A percentile compares a stretch with the other conserved stretches of the same genome.
These are phyloP conservation scores for Hymenoscyphus infarciens DNA, from an alignment of 2,329 filamentous ascomycete genomes.

Conservation along the genomic window DNA sequence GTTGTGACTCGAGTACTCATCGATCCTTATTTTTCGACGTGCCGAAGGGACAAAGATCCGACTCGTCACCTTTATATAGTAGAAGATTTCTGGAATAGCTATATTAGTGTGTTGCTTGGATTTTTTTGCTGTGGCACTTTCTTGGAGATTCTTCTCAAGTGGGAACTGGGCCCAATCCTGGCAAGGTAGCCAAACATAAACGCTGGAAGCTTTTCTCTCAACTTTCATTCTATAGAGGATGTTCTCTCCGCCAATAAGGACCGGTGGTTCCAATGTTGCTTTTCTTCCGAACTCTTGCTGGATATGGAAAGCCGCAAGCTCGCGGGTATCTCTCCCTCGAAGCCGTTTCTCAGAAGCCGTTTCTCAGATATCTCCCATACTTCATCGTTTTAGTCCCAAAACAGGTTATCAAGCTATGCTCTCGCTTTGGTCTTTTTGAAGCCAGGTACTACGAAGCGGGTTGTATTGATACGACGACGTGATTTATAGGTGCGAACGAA, in stretches of 20 bases:
- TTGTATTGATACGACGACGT: no score
- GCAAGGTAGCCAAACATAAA: conserved; percentile 17
- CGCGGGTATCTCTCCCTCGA: conserved; percentile 9
- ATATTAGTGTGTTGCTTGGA: conserved; percentile 18
- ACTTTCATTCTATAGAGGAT: conserved; percentile 18
- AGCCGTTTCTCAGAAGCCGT: conserved; percentile 17
- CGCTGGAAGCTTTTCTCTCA: conserved; percentile 17
- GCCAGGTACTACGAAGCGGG: no score
- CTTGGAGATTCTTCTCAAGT: conserved; percentile 19
- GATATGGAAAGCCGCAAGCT: conserved; percentile 15
- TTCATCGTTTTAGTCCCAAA: conserved; percentile 27
- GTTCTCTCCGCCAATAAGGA: not conserved
- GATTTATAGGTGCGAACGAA: no score
- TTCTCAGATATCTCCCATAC: conserved; percentile 19
- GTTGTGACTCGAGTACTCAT: conserved; percentile 26
- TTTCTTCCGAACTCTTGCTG: conserved; percentile 18
- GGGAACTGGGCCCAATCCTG: conserved; percentile 17
- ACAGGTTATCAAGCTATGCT: conserved; percentile 23
- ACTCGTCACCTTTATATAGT: conserved; percentile 17
- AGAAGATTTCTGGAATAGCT: conserved; percentile 18
- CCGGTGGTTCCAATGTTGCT: conserved; percentile 14
- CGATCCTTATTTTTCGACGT: conserved; percentile 32
- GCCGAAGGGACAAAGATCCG: conserved; percentile 18
- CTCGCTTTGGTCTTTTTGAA: conserved; percentile 1
- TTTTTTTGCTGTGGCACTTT: conserved; percentile 17